Conservation (phyloP, 2,329 filamentous ascomycete genomes). For the Apiospora rasikravindrae region DNA sequence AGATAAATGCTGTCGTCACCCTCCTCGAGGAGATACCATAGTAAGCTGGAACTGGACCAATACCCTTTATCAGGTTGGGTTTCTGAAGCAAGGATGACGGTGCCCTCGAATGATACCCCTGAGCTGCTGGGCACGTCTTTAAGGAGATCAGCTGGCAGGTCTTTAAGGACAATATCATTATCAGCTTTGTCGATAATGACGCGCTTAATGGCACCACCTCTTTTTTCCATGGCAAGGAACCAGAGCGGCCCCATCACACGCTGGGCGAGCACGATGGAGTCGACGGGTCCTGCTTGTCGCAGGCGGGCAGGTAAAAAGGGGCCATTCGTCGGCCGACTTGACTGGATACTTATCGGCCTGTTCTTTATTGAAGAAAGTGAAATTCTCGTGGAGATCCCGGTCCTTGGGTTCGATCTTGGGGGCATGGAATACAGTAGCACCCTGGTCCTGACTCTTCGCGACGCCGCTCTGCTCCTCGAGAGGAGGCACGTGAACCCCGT, state of each 20-base stretch:
- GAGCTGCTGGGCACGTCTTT: background rate
- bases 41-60: background rate
- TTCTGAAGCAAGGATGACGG: background rate
- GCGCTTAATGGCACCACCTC: conserved; percentile 35
- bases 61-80: too few species aligned
- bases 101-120: background rate
- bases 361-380: conserved; percentile 29
- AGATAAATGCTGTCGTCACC: background rate
- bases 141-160: conserved; percentile 26
- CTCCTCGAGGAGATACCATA: background rate
- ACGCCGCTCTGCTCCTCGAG: conserved; percentile 42
- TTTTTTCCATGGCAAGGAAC: conserved; percentile 47
- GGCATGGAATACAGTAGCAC: conserved; percentile 55
- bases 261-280: conserved; percentile 53
- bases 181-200: conserved; percentile 43
- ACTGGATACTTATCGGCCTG: background rate
- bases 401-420: conserved; percentile 74
- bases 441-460: conserved; percentile 26
- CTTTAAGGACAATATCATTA: background rate
- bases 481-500: conserved; percentile 69
- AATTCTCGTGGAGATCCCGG: conserved; percentile 49
- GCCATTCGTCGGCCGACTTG: background rate
- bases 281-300: background rate
- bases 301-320: background rate
- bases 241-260: conserved; percentile 71